Evolutionary conservation across 2,329 filamentous ascomycete genomes (phyloP), one percentile per base, ranked within the genome.

Genomic region (Neocucurbitaria cava): DNA sequence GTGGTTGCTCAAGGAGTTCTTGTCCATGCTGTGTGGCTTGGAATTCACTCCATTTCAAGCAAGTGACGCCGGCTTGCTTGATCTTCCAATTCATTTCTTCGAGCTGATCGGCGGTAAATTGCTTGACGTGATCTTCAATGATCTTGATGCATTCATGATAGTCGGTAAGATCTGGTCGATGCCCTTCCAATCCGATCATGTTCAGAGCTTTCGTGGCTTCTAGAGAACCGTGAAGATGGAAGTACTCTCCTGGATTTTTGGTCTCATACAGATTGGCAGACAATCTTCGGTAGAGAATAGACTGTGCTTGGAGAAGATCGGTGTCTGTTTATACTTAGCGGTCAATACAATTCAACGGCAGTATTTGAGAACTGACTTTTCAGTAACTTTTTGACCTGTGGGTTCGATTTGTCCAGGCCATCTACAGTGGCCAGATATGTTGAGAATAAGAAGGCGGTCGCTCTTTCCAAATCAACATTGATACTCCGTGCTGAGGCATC

Each of bases 221-320:
- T 0, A 92, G 76, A 0, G 89, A 91, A 40, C 89, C 89, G 69
- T 91, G 89, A 23, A 91, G 88, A 66, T 92, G 89, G 68, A 89
- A 92, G 66, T 85, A 91, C 67, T 88, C 81, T n/a, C 83, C 85
- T 1, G 80, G 76, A n/a, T 80, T 82, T 69, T 85, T 87, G 8
- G 89, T 90, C 64, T 83, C 81, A 74, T 91, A 91, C 1, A 91
- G 76, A 56, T 90, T 90, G 13, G 89, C 89, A 10, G 89, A 89
- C 73, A 91, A 81, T 56, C 89, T 85, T 9, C 89, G 84, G 68
- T 92, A 92, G 6, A 85, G 78, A 57, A 87, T 85, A 2, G 89
- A 90, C 69, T 92, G 89, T 1, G 89, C 89, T 56, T 83, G 78
- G 5, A 90, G 77, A 20, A 91, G 75, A 73, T 92, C 89, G 65